Base-by-base conservation (phyloP, 2,329 filamentous ascomycete genomes). In the Rutstroemia sp. region DNA sequence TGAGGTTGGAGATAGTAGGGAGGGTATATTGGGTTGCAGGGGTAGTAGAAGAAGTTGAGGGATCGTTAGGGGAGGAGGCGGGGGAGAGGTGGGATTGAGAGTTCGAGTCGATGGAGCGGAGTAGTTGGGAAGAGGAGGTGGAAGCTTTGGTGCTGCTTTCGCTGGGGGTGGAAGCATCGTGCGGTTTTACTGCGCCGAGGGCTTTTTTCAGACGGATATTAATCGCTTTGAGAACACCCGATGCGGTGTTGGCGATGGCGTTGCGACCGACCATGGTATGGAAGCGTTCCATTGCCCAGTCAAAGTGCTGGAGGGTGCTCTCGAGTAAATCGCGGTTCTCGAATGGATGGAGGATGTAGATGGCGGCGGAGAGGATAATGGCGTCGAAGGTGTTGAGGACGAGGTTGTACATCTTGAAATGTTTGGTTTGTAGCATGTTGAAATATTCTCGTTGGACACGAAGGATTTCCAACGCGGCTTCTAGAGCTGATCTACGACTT, bases 361-460 rank as follows among this genome's bases (percentile, higher is more conserved):
- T 78, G 17, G 80, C 78, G 0, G 82, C 78, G 53, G 84, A 73
- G 55, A 85, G 73, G 16, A 85, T 79, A 19, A 84, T 77, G 14
- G 82, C 82, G 62, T 86, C 82, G 58, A 86, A 85, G 6, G 80
- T 84, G 52, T 80, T 80, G 52, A 83, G 83, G 65, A 84, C 84
- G 3, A 85, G 72, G 16, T 76, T 73, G 61, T 81, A 73, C 63
- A 75, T 75, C 61, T 75, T 76, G 62, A 78, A 83, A 51, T 81
- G 76, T 44, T 77, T 73, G 16, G 76, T 74, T 17, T 73, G 72
- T 12, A 83, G 67, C 34, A 72, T 70, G 54, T 75, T 71, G 62
- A 69, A 69, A 30, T 62, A 82, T 78, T 49, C 78, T 73, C 75
- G 73, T 65, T 85, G 82, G 16, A 78, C 71, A 23, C 78, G 74